phyloP scores from a whole-genome alignment of 2,329 filamentous ascomycete species.

The Hypoxylon sp. region DNA sequence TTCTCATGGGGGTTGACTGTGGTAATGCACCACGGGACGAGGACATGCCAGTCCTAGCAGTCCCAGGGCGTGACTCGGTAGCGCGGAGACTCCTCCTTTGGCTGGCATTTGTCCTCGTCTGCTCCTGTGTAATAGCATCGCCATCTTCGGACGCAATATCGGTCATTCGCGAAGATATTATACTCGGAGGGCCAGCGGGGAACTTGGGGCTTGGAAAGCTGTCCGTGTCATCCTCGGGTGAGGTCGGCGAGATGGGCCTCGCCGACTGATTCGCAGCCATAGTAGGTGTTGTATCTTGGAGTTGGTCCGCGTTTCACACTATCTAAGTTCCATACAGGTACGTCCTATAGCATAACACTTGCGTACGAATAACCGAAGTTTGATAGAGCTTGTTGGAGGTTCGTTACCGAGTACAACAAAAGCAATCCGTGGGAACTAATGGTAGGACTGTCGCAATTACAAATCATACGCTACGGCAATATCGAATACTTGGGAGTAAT shows the following conservation, averaged over 20 bases:
- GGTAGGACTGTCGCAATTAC: conserved; percentile 5
- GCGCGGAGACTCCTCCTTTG: conserved; percentile 53
- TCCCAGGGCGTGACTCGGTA: conserved; percentile 66
- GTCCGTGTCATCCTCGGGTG: conserved; percentile 54
- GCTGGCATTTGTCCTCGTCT: conserved; percentile 43
- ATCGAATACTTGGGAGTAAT: conserved; percentile 10
- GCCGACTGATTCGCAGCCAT: conserved; percentile 56
- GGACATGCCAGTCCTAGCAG: conserved; percentile 65
- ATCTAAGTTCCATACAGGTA: conserved; percentile 18
- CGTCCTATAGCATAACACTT: conserved; percentile 16
- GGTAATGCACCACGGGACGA: conserved; percentile 64
- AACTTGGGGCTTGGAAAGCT: conserved; percentile 56
- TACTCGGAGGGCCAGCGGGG: conserved; percentile 67
- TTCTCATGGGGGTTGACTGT: conserved; percentile 68
- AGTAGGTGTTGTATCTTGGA: conserved; percentile 21
- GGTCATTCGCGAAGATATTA: conserved; percentile 80
- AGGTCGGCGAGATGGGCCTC: conserved; percentile 52
- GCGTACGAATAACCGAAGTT: background rate
- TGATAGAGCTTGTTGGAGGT: background rate
- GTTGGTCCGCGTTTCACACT: background rate
- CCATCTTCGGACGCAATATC: conserved; percentile 71
- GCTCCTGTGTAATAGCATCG: conserved; percentile 51
- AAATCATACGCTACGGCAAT: conserved; percentile 9
- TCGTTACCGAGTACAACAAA: conserved; percentile 7
- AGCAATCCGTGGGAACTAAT: background rate